Evolutionary conservation across 352 stramenopile species (phyloP).

Genomic region (Phytophthora megakarya): DNA sequence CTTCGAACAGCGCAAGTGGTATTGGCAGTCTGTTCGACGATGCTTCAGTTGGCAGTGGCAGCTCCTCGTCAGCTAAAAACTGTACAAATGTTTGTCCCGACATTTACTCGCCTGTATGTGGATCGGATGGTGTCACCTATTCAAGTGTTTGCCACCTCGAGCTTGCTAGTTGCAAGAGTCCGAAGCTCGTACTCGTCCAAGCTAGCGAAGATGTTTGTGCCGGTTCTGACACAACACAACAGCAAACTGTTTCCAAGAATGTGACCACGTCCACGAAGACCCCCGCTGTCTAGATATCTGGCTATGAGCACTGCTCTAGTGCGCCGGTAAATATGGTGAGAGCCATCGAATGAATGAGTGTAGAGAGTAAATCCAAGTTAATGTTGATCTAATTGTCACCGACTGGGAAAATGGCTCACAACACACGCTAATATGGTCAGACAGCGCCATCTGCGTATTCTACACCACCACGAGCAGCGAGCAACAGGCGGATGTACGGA

Average conservation of each 20-base stretch:
- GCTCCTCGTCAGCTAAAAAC: neutral
- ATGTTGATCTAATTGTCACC: too few species aligned
- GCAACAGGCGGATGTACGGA: neutral
- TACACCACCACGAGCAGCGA: neutral
- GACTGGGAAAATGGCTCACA: too few species aligned
- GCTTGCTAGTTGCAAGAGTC: conserved; percentile 31
- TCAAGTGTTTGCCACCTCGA: conserved; percentile 31
- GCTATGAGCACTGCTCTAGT: neutral
- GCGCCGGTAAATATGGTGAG: too few species aligned
- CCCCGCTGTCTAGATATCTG: neutral
- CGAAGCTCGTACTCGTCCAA: conserved; percentile 21
- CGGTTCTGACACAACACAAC: conserved; percentile 14
- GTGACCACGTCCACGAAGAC: conserved; percentile 16
- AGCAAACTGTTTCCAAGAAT: conserved; percentile 19
- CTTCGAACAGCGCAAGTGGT: conserved; percentile 8
- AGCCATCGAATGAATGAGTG: neutral
- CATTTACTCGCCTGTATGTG: conserved; percentile 40
- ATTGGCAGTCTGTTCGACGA: conserved; percentile 25
- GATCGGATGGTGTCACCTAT: conserved; percentile 43
- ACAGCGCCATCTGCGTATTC: conserved; percentile 2
- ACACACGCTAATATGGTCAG: neutral
- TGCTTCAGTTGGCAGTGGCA: conserved; percentile 13
- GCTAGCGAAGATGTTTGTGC: conserved; percentile 22
- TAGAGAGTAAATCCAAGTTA: conserved; percentile 3
- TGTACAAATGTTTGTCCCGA: conserved; percentile 31